Evolutionary conservation across 441 rosid genomes (phyloP).

Genomic region (Arabidopsis lyrata): DNA sequence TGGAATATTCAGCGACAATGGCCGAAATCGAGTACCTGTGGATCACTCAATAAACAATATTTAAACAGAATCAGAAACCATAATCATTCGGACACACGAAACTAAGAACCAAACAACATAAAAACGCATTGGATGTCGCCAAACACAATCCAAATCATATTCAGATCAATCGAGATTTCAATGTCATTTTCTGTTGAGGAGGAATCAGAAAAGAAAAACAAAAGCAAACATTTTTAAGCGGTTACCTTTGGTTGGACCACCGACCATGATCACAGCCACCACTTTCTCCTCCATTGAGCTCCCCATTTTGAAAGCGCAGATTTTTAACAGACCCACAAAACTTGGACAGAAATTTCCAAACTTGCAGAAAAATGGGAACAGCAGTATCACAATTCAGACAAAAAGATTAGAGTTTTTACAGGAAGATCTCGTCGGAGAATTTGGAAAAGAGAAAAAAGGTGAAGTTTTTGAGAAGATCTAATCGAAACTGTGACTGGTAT

Average conservation of each 20-base stretch:
- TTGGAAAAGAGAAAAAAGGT: background rate
- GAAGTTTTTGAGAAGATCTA: constrained; percentile 31
- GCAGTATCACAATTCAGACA: constrained; percentile 15
- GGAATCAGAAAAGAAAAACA: background rate
- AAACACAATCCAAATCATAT: constrained; percentile 28
- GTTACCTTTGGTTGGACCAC: constrained; percentile 86
- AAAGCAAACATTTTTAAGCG: background rate
- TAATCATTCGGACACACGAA: background rate
- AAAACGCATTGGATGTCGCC: constrained; percentile 12
- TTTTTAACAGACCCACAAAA: constrained; percentile 16
- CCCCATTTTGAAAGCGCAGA: constrained; percentile 61
- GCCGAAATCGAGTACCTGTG: constrained; percentile 66
- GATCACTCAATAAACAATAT: constrained; percentile 5
- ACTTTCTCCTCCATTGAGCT: constrained; percentile 67
- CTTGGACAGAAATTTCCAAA: background rate
- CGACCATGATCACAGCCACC: constrained; percentile 86
- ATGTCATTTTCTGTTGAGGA: background rate
- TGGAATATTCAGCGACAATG: constrained; percentile 65
- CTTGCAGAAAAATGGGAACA: constrained; percentile 13
- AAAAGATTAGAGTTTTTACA: background rate
- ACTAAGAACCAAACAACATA: background rate
- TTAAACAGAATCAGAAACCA: constrained; percentile 33
- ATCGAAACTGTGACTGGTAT: constrained; percentile 6
- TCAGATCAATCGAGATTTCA: constrained; percentile 6
- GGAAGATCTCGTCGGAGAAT: constrained; percentile 21